These are phyloP conservation scores for Malassezia japonica DNA, from an alignment of 1,284 basidiomycete genomes.

Conservation along the genomic window DNA sequence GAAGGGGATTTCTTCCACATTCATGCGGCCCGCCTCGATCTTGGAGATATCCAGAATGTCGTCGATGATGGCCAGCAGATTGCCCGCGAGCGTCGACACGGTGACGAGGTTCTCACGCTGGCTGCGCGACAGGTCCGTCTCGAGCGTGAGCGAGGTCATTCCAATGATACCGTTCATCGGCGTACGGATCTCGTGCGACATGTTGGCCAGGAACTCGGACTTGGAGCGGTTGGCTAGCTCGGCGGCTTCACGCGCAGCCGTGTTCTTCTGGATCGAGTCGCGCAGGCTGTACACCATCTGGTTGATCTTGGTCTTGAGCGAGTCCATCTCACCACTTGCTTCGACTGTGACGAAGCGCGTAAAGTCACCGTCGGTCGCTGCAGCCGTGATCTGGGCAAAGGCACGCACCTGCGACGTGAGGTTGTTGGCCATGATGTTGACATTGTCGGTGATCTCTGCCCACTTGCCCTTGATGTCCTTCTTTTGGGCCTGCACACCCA, in stretches of 20 bases:
- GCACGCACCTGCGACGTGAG: constrained; percentile 97
- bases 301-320: constrained; percentile 96
- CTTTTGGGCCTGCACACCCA: constrained; percentile 94
- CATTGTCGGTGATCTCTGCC: constrained; percentile 90
- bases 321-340: constrained; percentile 97
- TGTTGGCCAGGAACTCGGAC: constrained; percentile 66
- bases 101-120: constrained; percentile 90
- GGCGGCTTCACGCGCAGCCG: constrained; percentile 89
- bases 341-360: constrained; percentile 98
- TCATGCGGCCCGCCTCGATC: constrained; percentile 91
- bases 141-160: constrained; percentile 95
- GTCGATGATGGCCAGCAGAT: constrained; percentile 80
- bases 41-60: constrained; percentile 48
- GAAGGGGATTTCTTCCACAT: constrained; percentile 96
- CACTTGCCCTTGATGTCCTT: constrained; percentile 94
- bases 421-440: constrained; percentile 57
- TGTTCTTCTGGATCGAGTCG: constrained; percentile 97
- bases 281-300: constrained; percentile 98
- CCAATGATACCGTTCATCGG: constrained; percentile 73
- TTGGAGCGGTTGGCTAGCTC: constrained; percentile 86
- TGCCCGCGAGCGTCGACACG: constrained; percentile 87
- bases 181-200: constrained; percentile 49
- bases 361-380: constrained; percentile 97
- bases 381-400: constrained; percentile 96
- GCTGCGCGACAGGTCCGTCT: constrained; percentile 75